phyloP scores from a whole-genome alignment of 306 rosid genomes.

The Malus sieversii region DNA sequence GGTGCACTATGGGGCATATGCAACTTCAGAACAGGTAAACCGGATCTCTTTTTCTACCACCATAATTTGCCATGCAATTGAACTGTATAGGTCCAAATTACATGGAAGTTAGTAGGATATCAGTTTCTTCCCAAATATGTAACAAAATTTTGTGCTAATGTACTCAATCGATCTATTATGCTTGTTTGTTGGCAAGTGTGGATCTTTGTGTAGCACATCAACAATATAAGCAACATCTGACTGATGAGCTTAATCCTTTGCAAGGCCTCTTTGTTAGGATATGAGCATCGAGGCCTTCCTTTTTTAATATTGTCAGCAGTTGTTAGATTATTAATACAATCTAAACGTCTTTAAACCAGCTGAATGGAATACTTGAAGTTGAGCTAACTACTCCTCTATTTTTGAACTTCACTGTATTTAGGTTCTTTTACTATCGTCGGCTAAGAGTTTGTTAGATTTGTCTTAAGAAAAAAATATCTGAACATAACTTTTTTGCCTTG shows the following conservation, averaged over 20 bases:
- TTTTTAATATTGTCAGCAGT: background rate
- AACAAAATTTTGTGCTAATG: background rate
- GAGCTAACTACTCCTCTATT: background rate
- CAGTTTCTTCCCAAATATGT: background rate
- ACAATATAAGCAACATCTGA: background rate
- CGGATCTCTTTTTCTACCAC: background rate
- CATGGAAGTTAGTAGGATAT: background rate
- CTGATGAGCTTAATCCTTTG: background rate
- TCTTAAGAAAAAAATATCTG: background rate
- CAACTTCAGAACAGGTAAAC: constrained; percentile 89
- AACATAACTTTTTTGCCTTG: background rate
- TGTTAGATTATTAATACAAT: background rate
- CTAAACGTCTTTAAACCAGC: background rate
- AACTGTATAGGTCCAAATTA: background rate
- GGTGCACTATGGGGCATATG: constrained; percentile 97
- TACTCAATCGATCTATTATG: background rate
- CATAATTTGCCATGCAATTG: background rate
- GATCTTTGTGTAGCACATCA: background rate
- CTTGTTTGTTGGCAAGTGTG: background rate
- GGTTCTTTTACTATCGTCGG: background rate
- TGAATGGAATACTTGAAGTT: background rate
- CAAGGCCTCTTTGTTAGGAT: background rate
- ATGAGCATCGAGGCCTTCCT: background rate
- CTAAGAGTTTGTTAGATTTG: background rate
- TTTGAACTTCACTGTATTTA: background rate